Percentiles rank a stretch among this genome's conserved stretches.
Conservation (phyloP, 805 yeast species). For the Candida loeiensis region DNA sequence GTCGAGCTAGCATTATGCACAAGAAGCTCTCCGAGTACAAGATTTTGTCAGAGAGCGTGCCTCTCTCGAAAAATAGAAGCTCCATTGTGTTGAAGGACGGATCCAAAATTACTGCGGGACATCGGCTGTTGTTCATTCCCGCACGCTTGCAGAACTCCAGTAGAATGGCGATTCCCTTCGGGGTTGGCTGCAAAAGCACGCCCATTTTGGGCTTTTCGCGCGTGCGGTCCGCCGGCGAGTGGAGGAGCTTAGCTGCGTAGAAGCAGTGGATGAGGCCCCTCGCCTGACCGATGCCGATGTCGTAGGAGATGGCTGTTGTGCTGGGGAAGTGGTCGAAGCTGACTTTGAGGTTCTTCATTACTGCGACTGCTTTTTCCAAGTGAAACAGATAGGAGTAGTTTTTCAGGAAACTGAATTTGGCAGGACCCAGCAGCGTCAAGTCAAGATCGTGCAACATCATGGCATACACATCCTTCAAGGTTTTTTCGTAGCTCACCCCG, state of each 20-base stretch:
- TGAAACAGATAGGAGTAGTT: constrained; percentile 52
- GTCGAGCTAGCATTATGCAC: constrained; percentile 55
- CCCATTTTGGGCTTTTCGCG: constrained; percentile 42
- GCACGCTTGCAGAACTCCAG: constrained; percentile 54
- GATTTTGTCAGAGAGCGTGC: constrained; percentile 52
- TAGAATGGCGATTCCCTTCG: constrained; percentile 79
- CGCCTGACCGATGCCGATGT: constrained; percentile 44
- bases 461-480: constrained; percentile 59
- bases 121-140: constrained; percentile 43
- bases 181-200: constrained; percentile 72
- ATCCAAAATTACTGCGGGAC: constrained; percentile 44
- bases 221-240: constrained; percentile 74
- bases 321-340: constrained; percentile 48
- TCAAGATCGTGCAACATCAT: constrained; percentile 41
- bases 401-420: constrained; percentile 23
- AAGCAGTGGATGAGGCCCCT: constrained; percentile 45
- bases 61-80: constrained; percentile 64
- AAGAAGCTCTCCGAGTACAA: constrained; percentile 61
- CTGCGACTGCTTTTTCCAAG: constrained; percentile 46
- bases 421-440: constrained; percentile 19
- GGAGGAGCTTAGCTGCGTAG: constrained; percentile 61
- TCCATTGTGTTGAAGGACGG: constrained; percentile 70
- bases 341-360: constrained; percentile 49
- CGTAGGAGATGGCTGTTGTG: constrained; percentile 52
- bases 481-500: constrained; percentile 42